Evolutionary conservation across 306 rosid genomes (phyloP).

Genomic region (Begonia loranthoides): DNA sequence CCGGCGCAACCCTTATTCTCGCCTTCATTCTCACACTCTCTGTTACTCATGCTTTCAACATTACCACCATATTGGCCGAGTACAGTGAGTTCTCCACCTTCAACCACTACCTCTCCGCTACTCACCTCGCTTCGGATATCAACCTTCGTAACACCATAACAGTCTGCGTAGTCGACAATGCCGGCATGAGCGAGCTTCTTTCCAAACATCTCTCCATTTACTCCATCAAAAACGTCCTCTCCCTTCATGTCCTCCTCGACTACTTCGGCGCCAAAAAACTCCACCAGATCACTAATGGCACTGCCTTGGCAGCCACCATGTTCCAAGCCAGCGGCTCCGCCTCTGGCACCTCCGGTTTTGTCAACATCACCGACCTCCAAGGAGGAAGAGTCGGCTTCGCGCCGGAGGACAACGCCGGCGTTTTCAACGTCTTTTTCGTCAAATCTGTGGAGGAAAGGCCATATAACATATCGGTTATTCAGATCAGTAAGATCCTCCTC

Average conservation of each 20-base stretch:
- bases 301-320: slow-evolving; percentile 68
- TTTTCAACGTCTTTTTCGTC: slow-evolving; percentile 34
- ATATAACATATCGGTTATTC: slow-evolving; percentile 61
- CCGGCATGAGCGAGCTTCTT: slow-evolving; percentile 56
- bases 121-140: slow-evolving; percentile 65
- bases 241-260: slow-evolving; percentile 76
- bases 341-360: slow-evolving; percentile 57
- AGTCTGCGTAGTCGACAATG: slow-evolving; percentile 70
- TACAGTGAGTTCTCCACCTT: slow-evolving; percentile 62
- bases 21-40: slow-evolving; percentile 8
- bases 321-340: slow-evolving; percentile 74
- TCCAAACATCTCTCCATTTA: slow-evolving; percentile 29
- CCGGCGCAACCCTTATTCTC: slow-evolving; percentile 10
- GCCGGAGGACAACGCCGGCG: slow-evolving; percentile 39
- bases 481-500: slow-evolving; percentile 49
- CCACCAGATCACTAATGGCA: slow-evolving; percentile 91
- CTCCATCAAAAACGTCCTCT: slow-evolving; percentile 66
- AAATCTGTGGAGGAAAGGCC: slow-evolving; percentile 57
- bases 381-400: slow-evolving; percentile 76
- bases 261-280: slow-evolving; percentile 80
- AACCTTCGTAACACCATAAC: slow-evolving; percentile 50
- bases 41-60: slow-evolving; percentile 41
- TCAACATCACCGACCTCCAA: slow-evolving; percentile 64
- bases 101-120: slow-evolving; percentile 47
- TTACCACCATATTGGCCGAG: slow-evolving; percentile 36